Conservation (phyloP, 2,329 filamentous ascomycete genomes). For the Tolypocladium pustulatum region DNA sequence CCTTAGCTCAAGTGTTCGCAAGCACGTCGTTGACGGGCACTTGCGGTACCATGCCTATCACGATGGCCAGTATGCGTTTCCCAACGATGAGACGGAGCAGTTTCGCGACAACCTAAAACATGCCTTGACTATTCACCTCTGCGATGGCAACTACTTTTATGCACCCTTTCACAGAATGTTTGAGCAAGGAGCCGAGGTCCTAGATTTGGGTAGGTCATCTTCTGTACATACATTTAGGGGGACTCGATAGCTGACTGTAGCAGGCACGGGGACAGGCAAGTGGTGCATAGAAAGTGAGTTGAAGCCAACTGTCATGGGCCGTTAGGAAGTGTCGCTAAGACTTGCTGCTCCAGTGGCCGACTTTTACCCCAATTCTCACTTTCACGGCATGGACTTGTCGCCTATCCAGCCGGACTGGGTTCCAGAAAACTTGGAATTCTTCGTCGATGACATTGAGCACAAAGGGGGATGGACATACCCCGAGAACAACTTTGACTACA, state of each 20-base stretch:
- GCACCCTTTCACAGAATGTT: constrained; percentile 30
- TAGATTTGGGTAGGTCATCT: constrained; percentile 32
- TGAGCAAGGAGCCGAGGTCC: constrained; percentile 27
- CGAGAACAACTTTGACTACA: constrained; percentile 34
- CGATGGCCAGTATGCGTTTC: constrained; percentile 30
- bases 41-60: constrained; percentile 30
- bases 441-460: constrained; percentile 41
- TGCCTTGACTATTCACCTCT: constrained; percentile 26
- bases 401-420: constrained; percentile 42
- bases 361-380: constrained; percentile 28
- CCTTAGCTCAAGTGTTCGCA: constrained; percentile 30
- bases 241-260: neutral
- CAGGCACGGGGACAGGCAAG: constrained; percentile 39
- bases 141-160: constrained; percentile 29
- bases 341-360: constrained; percentile 31
- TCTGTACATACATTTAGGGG: neutral
- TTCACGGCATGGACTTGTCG: constrained; percentile 40
- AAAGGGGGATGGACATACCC: constrained; percentile 37
- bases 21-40: constrained; percentile 30
- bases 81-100: constrained; percentile 32
- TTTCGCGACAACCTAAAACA: constrained; percentile 31
- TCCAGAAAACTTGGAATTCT: constrained; percentile 39
- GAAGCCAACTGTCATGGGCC: neutral
- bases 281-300: constrained; percentile 40
- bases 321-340: neutral